Evolutionary conservation across 768 basidiomycete genomes (phyloP).

Genomic region (Mycena crocata): DNA sequence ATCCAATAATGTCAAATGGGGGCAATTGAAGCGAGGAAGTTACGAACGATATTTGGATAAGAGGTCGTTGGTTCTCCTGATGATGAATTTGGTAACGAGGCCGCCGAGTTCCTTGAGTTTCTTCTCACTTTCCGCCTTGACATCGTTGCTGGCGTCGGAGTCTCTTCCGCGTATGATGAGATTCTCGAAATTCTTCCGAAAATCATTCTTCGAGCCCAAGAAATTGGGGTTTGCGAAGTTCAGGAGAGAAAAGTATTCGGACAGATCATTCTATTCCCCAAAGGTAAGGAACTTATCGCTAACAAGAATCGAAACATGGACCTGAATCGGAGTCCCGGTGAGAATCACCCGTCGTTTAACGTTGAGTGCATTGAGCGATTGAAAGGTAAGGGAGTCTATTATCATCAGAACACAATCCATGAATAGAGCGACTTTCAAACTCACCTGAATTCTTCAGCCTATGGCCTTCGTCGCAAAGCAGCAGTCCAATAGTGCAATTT

Average conservation of each 20-base stretch:
- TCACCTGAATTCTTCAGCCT: constrained; percentile 94
- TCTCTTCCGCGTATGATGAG: constrained; percentile 92
- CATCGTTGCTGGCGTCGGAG: constrained; percentile 81
- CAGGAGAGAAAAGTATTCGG: constrained; percentile 93
- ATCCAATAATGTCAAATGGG: constrained; percentile 14
- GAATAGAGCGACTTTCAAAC: constrained; percentile 32
- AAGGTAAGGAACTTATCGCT: constrained; percentile 2
- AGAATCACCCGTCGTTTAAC: constrained; percentile 93
- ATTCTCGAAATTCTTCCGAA: constrained; percentile 95
- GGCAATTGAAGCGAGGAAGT: not conserved
- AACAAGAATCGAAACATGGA: constrained; percentile 38
- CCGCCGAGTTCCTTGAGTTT: constrained; percentile 92
- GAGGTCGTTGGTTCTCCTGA: constrained; percentile 92
- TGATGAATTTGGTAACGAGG: constrained; percentile 93
- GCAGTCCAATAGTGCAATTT: constrained; percentile 84
- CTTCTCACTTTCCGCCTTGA: constrained; percentile 85
- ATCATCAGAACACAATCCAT: constrained; percentile 5
- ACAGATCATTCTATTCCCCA: constrained; percentile 83
- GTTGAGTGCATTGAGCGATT: constrained; percentile 82
- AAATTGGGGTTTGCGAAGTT: constrained; percentile 95
- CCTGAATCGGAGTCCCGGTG: constrained; percentile 94
- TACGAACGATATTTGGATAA: constrained; percentile 92
- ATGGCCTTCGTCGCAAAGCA: constrained; percentile 99
- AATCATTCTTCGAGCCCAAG: constrained; percentile 88
- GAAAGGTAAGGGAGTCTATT: constrained; percentile 88